Conservation (phyloP, 2,329 filamentous ascomycete species). For the Zasmidium cellare region DNA sequence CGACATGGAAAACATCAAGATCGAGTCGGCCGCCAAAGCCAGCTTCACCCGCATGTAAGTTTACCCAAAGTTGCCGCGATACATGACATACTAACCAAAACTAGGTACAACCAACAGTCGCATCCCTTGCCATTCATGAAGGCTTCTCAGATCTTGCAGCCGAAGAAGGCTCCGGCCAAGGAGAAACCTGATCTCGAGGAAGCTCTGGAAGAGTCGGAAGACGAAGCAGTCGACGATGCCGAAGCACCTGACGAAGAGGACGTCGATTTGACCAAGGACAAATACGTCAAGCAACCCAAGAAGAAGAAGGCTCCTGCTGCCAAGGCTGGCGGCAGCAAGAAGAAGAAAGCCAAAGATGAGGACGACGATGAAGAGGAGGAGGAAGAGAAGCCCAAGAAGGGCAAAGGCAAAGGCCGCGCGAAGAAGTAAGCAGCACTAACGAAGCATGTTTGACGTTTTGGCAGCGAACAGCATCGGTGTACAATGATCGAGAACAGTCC, state of each 20-base stretch:
- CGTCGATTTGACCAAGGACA: constrained; percentile 87
- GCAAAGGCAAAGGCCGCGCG: constrained; percentile 38
- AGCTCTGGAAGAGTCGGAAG: constrained; percentile 86
- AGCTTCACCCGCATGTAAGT: constrained; percentile 85
- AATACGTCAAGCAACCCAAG: constrained; percentile 93
- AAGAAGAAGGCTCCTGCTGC: constrained; percentile 55
- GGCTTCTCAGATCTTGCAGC: constrained; percentile 71
- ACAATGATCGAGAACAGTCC: neutral
- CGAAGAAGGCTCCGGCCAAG: constrained; percentile 68
- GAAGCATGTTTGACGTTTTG: neutral
- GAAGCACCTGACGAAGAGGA: constrained; percentile 61
- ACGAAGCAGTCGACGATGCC: constrained; percentile 53
- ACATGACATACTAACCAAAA: constrained; percentile 20
- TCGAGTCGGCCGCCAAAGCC: constrained; percentile 83
- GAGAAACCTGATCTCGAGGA: constrained; percentile 94
- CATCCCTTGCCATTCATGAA: constrained; percentile 98
- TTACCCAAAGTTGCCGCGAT: neutral
- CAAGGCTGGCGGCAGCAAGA: constrained; percentile 51
- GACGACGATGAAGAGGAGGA: constrained; percentile 41
- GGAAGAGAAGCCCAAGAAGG: constrained; percentile 42
- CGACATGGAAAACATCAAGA: constrained; percentile 70
- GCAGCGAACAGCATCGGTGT: neutral
- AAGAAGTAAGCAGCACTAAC: constrained; percentile 47
- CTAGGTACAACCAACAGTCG: constrained; percentile 78
- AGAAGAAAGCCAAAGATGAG: constrained; percentile 73